Base-by-base conservation (phyloP, 2,329 filamentous ascomycete genomes). In the Byssoonygena ceratinophila region DNA sequence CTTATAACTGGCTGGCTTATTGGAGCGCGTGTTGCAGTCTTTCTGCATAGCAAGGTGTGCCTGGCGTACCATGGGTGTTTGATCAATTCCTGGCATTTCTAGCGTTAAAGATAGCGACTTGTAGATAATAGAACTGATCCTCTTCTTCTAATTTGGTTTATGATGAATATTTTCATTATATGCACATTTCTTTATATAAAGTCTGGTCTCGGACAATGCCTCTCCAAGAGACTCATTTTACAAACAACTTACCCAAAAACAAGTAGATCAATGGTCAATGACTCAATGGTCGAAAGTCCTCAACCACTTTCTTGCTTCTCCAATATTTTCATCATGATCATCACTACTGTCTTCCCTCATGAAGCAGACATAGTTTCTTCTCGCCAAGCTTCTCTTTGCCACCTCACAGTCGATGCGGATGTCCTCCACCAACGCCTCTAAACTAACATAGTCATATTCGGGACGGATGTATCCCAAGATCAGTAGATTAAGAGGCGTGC, bases 381-480 rank as follows among this genome's bases (percentile, higher is more conserved):
- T 74, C 49, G 71, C 76, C 63, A 98, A 71, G 71, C 87, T 92
- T 61, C 75, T 72, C 59, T 77, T 76, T 40, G 89, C 85, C 52
- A 97, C 90, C 61, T 86, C 80, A 63, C 92, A 94, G 73, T 97
- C 92, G 59, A 84, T 79, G 64, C 80, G 79, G 65, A 98, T 98
- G 71, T 98, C 92, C 61, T 84, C 80, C 41, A 97, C 81, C 64
- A 97, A 74, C 31, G 83, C 85, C 57, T 96, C 90, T 60, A 88
- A 76, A 57, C 80, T 84, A 55, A 83, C 80, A 71, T 98, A 98
- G 72, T 97, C 87, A 65, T 79, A 83, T 71, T 97, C 92, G 7
- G 87, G 84, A 50, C 92, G 79, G 57, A 98, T 89, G 68, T 87
- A 97, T 27, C 90, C 92, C 56, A 91, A 68, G 46, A 98, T 81